Percentiles rank a stretch among this genome's conserved stretches.
Conservation (phyloP, 225 moss, liverwort and hornwort species). For the Pseudoscleropodium purum region DNA sequence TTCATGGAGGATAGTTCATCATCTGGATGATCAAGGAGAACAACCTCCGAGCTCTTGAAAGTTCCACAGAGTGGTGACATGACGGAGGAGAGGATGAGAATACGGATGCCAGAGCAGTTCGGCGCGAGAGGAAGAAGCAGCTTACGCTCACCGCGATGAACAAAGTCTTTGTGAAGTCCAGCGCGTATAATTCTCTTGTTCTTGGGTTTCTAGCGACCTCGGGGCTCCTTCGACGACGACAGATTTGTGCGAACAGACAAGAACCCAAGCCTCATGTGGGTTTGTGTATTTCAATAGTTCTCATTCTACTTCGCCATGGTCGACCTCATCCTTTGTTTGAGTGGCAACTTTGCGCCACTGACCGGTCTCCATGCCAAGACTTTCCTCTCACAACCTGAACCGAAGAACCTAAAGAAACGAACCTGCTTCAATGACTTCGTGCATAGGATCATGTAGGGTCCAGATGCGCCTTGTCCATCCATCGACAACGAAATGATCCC, state of each 20-base stretch:
- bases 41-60: no score
- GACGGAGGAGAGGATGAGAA: no score
- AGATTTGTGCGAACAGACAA: background rate
- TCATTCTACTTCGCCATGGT: constrained; percentile 60
- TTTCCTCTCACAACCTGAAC: background rate
- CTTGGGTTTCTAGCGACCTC: constrained; percentile 59
- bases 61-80: no score
- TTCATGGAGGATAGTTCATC: no score
- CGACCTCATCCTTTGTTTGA: constrained; percentile 35
- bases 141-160: no score
- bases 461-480: background rate
- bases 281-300: constrained; percentile 52
- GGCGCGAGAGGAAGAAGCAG: no score
- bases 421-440: constrained; percentile 1
- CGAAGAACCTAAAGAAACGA: background rate
- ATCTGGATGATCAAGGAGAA: no score
- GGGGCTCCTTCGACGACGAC: background rate
- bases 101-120: no score
- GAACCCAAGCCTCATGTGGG: constrained; percentile 7
- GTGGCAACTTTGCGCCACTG: constrained; percentile 31
- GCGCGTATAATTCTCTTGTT: constrained; percentile 42
- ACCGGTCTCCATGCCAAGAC: constrained; percentile 22
- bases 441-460: background rate
- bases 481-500: background rate
- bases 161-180: background rate